Evolutionary conservation across 345 rosid species (phyloP).

Genomic region (Arabis alpina): DNA sequence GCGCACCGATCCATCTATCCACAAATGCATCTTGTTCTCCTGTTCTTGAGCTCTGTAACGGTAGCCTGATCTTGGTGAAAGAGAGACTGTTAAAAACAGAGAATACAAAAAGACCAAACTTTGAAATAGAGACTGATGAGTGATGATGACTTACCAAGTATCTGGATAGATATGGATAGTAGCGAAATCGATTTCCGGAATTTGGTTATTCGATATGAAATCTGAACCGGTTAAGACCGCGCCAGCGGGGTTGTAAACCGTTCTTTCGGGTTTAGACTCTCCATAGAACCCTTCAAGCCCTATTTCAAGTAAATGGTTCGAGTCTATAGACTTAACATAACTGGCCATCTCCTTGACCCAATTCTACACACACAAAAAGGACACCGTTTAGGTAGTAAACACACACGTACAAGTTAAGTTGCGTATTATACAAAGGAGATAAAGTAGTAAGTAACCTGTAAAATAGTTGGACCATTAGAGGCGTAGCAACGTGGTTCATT

Average conservation of each 20-base stretch:
- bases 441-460: slow-evolving; percentile 52
- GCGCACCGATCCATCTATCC: slow-evolving; percentile 57
- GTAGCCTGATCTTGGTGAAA: slow-evolving; percentile 51
- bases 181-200: slow-evolving; percentile 65
- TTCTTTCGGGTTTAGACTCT: slow-evolving; percentile 50
- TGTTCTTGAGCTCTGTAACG: slow-evolving; percentile 43
- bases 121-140: slow-evolving; percentile 8
- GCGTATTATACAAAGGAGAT: background rate
- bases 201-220: slow-evolving; percentile 65
- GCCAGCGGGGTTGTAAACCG: slow-evolving; percentile 51
- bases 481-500: slow-evolving; percentile 76
- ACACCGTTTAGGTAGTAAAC: background rate
- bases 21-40: slow-evolving; percentile 53
- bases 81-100: slow-evolving; percentile 13
- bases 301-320: slow-evolving; percentile 60
- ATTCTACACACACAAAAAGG: slow-evolving; percentile 38
- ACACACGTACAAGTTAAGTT: background rate
- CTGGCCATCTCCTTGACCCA: slow-evolving; percentile 78
- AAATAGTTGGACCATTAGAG: slow-evolving; percentile 47
- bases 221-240: slow-evolving; percentile 53
- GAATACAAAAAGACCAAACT: background rate
- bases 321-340: slow-evolving; percentile 68
- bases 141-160: slow-evolving; percentile 55
- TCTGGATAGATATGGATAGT: slow-evolving; percentile 82
- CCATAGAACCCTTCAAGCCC: slow-evolving; percentile 95